Base-by-base conservation (phyloP, 2,329 filamentous ascomycete species). In the Zarea fungicola region DNA sequence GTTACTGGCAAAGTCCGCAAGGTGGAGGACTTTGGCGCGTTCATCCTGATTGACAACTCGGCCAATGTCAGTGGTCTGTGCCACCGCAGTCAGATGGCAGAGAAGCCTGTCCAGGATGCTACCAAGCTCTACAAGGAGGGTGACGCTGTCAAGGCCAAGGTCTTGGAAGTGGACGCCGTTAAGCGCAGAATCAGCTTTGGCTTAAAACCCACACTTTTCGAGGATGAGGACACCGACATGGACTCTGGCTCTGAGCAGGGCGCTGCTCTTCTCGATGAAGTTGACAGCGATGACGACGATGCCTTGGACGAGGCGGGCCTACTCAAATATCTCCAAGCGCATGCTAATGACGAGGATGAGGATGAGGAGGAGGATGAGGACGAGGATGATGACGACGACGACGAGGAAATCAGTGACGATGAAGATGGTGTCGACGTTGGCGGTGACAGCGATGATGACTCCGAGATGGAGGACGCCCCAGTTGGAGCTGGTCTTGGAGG, bases 1-100 rank as follows among this genome's bases (percentile, higher is more conserved):
- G 78, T 99, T 28, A 95, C 88, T 11, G 93, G 91, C 42, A 95
- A 89, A 62, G 82, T 99, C 49, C 85, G 91, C 59, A 96, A 95
- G 67, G 90, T 97, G 2, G 89, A 95, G 61, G 87, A 96, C 26
- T 99, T 91, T 64, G 93, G 93, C 55, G 92, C 92, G 5, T 99
- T 99, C 65, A 87, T 99, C 58, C 81, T 95, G 36, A 74, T 99
- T 18, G 89, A 96, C 65, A 83, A 86, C 52, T 95, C 91, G 5
- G 77, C 81, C 48, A 95, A 95, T 57, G 82, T 99, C 54, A 95
- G 92, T 58, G 93, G 93, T 53, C 77, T 99, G 9, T 97, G 92
- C 65, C 93, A 99, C 65, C 82, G 87, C 54, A 92, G 84, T 55
- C 85, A 99, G 64, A 90, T 99, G 78, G 91, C 93, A 0, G 89